Evolutionary conservation across 345 rosid genomes (phyloP).

Genomic region (Stellera chamaejasme): DNA sequence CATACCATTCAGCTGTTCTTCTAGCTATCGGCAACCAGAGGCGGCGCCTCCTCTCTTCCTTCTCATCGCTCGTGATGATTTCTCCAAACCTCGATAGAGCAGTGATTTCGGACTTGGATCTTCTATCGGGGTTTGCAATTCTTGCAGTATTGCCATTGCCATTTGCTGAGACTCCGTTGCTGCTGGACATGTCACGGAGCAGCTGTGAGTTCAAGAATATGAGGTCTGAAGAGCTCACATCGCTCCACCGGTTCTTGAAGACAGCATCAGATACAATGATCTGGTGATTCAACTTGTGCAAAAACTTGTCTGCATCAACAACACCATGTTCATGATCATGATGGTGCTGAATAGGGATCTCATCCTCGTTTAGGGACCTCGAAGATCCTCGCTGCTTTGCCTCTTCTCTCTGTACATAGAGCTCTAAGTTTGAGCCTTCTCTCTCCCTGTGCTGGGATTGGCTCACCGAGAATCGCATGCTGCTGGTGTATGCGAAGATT

Average conservation of each 20-base stretch:
- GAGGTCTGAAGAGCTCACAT: constrained; percentile 70
- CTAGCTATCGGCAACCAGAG: constrained; percentile 74
- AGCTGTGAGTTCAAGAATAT: constrained; percentile 68
- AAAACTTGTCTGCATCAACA: constrained; percentile 11
- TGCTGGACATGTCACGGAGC: constrained; percentile 39
- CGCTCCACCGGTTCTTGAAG: constrained; percentile 81
- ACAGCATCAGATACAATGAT: constrained; percentile 63
- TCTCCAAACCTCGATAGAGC: constrained; percentile 43
- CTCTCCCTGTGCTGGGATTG: constrained; percentile 28
- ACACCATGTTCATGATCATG: background rate
- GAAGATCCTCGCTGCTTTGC: constrained; percentile 40
- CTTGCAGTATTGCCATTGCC: constrained; percentile 15
- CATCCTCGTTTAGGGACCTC: constrained; percentile 32
- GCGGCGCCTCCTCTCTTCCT: constrained; percentile 40
- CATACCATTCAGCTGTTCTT: constrained; percentile 74
- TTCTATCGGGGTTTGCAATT: constrained; percentile 29
- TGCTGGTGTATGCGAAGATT: constrained; percentile 35
- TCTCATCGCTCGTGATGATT: constrained; percentile 12
- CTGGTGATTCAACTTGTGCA: constrained; percentile 64
- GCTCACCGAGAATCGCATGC: constrained; percentile 40
- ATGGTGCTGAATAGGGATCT: background rate
- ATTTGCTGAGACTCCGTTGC: constrained; percentile 29
- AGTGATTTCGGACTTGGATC: constrained; percentile 76
- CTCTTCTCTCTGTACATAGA: constrained; percentile 55
- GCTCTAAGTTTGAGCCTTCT: constrained; percentile 44